phyloP scores from a whole-genome alignment of 495 filamentous ascomycete species.

The Lasiosphaeria ovina region DNA sequence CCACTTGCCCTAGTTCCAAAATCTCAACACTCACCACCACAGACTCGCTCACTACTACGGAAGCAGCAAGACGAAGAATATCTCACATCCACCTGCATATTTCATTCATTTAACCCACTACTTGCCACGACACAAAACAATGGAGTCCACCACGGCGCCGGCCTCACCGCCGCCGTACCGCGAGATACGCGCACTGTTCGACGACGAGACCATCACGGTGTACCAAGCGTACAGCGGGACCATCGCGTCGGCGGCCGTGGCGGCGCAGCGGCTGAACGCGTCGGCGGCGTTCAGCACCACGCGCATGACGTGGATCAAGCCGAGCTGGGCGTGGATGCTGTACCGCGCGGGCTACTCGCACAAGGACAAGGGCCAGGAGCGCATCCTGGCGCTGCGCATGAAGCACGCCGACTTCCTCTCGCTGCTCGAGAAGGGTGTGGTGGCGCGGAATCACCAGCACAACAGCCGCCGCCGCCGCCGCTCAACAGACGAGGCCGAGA shows the following conservation, averaged over 20 bases:
- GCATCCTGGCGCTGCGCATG: slow-evolving; percentile 55
- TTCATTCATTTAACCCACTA: too few species aligned
- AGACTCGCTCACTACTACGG: too few species aligned
- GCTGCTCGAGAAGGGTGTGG: slow-evolving; percentile 34
- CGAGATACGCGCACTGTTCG: slow-evolving; percentile 54
- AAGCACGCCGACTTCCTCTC: slow-evolving; percentile 42
- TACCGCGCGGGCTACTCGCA: slow-evolving; percentile 56
- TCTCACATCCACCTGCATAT: too few species aligned
- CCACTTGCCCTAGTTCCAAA: too few species aligned
- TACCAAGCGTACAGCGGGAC: slow-evolving; percentile 59
- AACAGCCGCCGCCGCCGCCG: neutral
- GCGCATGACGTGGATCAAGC: slow-evolving; percentile 70
- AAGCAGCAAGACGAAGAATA: too few species aligned
- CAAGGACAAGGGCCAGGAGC: slow-evolving; percentile 49
- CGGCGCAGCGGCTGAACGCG: slow-evolving; percentile 48
- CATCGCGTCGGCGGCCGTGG: slow-evolving; percentile 56
- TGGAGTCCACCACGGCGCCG: neutral
- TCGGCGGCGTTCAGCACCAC: slow-evolving; percentile 50
- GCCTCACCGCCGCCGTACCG: slow-evolving; percentile 37
- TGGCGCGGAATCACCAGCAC: slow-evolving; percentile 14
- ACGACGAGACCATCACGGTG: slow-evolving; percentile 53
- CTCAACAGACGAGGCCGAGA: too few species aligned
- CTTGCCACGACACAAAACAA: neutral
- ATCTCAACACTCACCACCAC: too few species aligned
- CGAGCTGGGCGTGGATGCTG: slow-evolving; percentile 65